These are phyloP conservation scores for Physaria fendleri DNA, from an alignment of 345 rosid genomes.

Conservation along the genomic window DNA sequence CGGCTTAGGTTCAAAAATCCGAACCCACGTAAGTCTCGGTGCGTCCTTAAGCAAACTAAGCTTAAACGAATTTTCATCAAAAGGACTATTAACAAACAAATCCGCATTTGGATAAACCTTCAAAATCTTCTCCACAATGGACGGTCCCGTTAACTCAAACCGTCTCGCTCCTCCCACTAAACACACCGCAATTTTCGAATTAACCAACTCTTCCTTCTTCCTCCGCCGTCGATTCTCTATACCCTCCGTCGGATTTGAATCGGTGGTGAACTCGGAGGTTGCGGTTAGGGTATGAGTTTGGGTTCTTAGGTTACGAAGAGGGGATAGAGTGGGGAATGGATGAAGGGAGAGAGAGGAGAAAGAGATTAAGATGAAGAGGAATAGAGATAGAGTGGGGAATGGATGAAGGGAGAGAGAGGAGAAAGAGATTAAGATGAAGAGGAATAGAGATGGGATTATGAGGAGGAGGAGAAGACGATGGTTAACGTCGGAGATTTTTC, in stretches of 20 bases:
- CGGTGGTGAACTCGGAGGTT: no score
- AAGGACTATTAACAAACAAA: slow-evolving; percentile 75
- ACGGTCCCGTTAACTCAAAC: slow-evolving; percentile 88
- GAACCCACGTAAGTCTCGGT: slow-evolving; percentile 62
- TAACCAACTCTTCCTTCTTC: slow-evolving; percentile 22
- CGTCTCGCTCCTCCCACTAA: slow-evolving; percentile 91
- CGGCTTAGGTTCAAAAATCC: slow-evolving; percentile 51
- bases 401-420: slow-evolving; percentile 20
- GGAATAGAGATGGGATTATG: slow-evolving; percentile 26
- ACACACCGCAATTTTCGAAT: slow-evolving; percentile 73
- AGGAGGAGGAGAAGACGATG: slow-evolving; percentile 36
- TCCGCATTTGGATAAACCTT: slow-evolving; percentile 68
- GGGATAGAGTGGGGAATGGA: slow-evolving; percentile 26
- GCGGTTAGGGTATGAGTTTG: slow-evolving; percentile 24
- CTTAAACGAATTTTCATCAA: slow-evolving; percentile 63
- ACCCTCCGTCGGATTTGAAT: no score
- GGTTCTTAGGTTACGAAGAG: slow-evolving; percentile 24
- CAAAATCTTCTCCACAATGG: slow-evolving; percentile 63
- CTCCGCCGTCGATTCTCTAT: neutral
- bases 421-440: slow-evolving; percentile 27
- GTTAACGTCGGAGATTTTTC: slow-evolving; percentile 40
- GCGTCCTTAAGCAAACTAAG: slow-evolving; percentile 52
- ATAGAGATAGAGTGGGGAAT: no score
- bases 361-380: no score
- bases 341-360: no score